phyloP scores from a whole-genome alignment of 2,329 filamentous ascomycete genomes.

The Aspergillus quadricinctus region DNA sequence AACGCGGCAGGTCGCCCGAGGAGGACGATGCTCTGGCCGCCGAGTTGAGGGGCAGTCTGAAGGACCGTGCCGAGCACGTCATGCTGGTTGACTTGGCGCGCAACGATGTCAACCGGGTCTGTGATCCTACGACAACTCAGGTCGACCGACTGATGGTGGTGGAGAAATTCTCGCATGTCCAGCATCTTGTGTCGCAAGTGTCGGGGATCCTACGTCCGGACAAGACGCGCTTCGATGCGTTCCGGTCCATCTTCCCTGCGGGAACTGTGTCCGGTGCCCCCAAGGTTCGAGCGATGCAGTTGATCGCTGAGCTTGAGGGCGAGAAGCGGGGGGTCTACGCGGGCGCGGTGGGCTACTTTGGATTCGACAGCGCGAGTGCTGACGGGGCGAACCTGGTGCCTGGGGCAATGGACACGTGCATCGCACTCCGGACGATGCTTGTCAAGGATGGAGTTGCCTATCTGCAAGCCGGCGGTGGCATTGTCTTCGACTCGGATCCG shows the following conservation, averaged over 20 bases:
- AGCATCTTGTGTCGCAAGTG: slow-evolving; percentile 94
- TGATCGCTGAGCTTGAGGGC: slow-evolving; percentile 88
- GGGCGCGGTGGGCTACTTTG: slow-evolving; percentile 94
- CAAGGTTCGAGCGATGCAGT: slow-evolving; percentile 94
- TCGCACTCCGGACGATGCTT: slow-evolving; percentile 85
- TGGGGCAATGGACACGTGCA: slow-evolving; percentile 87
- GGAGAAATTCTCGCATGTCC: slow-evolving; percentile 92
- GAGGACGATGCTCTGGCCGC: slow-evolving; percentile 77
- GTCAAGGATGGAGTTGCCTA: slow-evolving; percentile 89
- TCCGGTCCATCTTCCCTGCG: slow-evolving; percentile 93
- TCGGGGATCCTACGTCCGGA: slow-evolving; percentile 79
- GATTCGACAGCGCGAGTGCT: slow-evolving; percentile 68
- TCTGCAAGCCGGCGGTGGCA: slow-evolving; percentile 79
- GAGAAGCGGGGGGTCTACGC: slow-evolving; percentile 96
- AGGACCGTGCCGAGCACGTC: slow-evolving; percentile 91
- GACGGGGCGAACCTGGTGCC: slow-evolving; percentile 60
- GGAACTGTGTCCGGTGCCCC: slow-evolving; percentile 93
- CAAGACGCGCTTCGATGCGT: slow-evolving; percentile 90
- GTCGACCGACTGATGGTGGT: slow-evolving; percentile 95
- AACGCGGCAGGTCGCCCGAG: slow-evolving; percentile 72
- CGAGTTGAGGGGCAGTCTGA: slow-evolving; percentile 72
- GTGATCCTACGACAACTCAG: slow-evolving; percentile 80
- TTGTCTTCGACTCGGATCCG: slow-evolving; percentile 88
- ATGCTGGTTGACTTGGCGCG: slow-evolving; percentile 96
- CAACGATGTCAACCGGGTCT: slow-evolving; percentile 95